Evolutionary conservation across 139 green algal species (phyloP).

Genomic region (Ettlia oleoabundans): DNA sequence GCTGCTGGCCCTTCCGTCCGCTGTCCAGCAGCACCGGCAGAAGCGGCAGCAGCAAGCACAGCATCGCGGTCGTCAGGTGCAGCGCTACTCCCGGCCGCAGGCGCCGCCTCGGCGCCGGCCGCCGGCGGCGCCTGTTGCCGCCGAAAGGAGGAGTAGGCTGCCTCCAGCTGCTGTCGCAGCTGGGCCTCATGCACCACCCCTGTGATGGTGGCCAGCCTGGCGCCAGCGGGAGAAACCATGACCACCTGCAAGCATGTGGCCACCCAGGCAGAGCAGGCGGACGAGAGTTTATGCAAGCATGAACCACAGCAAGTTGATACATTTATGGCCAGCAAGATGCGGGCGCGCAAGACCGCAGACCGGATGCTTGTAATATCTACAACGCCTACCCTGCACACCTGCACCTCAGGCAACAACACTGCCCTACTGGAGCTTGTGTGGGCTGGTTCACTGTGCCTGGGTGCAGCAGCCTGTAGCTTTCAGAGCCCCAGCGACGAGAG

Average conservation of each 20-base stretch:
- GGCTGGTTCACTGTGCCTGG: too few relatives aligned
- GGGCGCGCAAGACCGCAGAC: too few relatives aligned
- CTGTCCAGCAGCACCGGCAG: background rate
- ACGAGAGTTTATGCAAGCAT: background rate
- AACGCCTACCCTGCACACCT: too few relatives aligned
- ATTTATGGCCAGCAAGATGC: too few relatives aligned
- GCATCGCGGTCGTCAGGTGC: background rate
- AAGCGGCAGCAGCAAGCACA: background rate
- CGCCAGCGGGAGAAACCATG: slow-evolving; percentile 20
- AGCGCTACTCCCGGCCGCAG: too few relatives aligned
- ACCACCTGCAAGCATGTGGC: slow-evolving; percentile 4
- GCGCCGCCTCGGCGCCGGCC: background rate
- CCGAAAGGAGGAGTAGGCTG: background rate
- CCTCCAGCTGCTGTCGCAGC: background rate
- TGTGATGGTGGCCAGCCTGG: background rate
- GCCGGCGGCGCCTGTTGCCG: background rate
- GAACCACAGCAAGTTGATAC: too few relatives aligned
- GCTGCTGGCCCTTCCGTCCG: background rate
- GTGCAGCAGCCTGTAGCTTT: too few relatives aligned
- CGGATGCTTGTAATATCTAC: too few relatives aligned
- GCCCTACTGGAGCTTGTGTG: too few relatives aligned
- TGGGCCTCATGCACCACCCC: background rate
- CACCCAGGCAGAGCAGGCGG: background rate
- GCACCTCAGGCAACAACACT: too few relatives aligned
- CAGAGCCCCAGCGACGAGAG: too few relatives aligned